Evolutionary conservation across 2,329 filamentous ascomycete genomes (phyloP), one percentile per base, ranked within the genome.

Genomic region (Tolypocladium pustulatum): DNA sequence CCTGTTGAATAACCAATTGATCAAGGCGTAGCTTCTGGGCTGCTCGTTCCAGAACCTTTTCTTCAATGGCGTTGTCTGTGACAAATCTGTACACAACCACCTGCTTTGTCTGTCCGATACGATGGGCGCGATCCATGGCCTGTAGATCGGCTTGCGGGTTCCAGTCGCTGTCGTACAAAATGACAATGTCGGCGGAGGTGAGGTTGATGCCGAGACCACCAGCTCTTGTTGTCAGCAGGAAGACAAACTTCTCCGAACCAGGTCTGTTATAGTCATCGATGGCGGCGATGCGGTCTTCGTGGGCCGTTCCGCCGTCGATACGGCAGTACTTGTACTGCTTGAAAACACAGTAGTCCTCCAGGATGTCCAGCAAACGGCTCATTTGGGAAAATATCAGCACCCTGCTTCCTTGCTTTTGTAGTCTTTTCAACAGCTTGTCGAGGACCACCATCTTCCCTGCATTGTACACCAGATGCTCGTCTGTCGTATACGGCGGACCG

Each of bases 361-460:
- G 81, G 57, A 99, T 99, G 69, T 99, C 94, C 49, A 99, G 78
- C 43, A 97, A 81, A 82, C 94, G 90, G 68, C 92, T 97, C 94
- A 99, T 99, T 70, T 99, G 94, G 0, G 94, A 99, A 77, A 99
- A 99, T 66, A 99, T 97, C 58, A 99, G 83, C n/a, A 99, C 91
- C 64, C 94, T 85, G 69, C 92, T 97, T 49, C 91, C 94, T 70
- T 96, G 88, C 54, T 82, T 84, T 73, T 92, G 82, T 77, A 99
- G 84, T 54, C 92, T 85, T 67, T 82, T 86, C 55, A 99, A 79
- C 13, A 99, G 83, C 75, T 91, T 96, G 77, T 99, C 94, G 22
- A 99, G 82, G 70, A 99, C 91, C 37, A 91, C 84, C 94, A 99
- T 99, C 77, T 99, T 99, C 27, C 92, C 94, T 1, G 94, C 86